Evolutionary conservation across 2,329 filamentous ascomycete species (phyloP), one percentile per base, ranked within the genome.

Genomic region (Arachnomyces sp.): DNA sequence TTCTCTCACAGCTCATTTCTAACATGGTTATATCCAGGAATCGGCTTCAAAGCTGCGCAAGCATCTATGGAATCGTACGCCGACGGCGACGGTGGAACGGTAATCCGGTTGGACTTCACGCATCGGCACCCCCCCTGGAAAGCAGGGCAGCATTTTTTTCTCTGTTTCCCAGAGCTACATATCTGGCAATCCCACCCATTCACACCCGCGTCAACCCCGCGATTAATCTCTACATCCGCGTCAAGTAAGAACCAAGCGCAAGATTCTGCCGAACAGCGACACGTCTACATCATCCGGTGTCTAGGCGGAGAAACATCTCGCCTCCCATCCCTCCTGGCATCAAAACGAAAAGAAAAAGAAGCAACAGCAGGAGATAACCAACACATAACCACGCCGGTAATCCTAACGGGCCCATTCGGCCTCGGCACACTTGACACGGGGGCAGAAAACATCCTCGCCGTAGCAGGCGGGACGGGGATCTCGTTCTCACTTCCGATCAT

Each of bases 111-210:
- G 3, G 80, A 86, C 39, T 77, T 85, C 43, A 61, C 73, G 1
- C 77, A 82, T 46, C 60, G 68, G 2, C 77, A 82, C 38, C 68
- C 71, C 18, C 57, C 72, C 0, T 86, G 81, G 81, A 63, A 67
- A 9, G 64, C 82, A 9, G 81, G 82, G 7, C 77, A 85, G 58
- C 82, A 86, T 53, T 85, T 82, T 57, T 85, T 77, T 51, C 65
- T 85, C 12, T 81, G 74, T 56, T 85, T 86, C 50, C 67, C 77
- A 0, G 72, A 79, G 44, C 65, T 76, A 25, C 80, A 72, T 49
- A 71, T 85, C 49, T 84, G 80, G 79, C 81, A 86, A 58, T 78
- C 77, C 0, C 82, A 86, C 51, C 82, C 82, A 0, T 82, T 85
- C 53, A 84, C 80, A 0, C 76, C 79, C 0, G 64, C 79, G 7